Evolutionary conservation across 352 stramenopile genomes (phyloP).

Genomic region (Phytophthora hibernalis): DNA sequence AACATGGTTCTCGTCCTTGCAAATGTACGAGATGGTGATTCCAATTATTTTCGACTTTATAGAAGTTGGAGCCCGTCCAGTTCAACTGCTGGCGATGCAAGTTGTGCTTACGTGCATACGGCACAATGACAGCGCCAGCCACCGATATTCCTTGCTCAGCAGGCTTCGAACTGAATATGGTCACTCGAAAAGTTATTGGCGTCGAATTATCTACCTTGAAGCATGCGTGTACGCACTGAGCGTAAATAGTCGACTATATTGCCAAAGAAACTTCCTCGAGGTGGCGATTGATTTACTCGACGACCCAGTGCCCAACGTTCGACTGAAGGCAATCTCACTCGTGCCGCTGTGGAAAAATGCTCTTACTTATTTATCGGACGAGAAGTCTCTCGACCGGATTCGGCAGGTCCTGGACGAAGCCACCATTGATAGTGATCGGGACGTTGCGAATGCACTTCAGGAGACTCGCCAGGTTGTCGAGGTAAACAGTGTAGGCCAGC

Average conservation of each 20-base stretch:
- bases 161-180: slow-evolving; percentile 77
- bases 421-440: slow-evolving; percentile 66
- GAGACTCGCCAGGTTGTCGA: slow-evolving; percentile 62
- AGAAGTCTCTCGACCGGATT: slow-evolving; percentile 81
- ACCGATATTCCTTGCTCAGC: slow-evolving; percentile 76
- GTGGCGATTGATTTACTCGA: slow-evolving; percentile 80
- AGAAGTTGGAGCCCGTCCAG: slow-evolving; percentile 75
- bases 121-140: slow-evolving; percentile 67
- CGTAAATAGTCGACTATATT: slow-evolving; percentile 82
- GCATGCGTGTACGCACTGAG: slow-evolving; percentile 64
- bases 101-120: slow-evolving; percentile 75
- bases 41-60: slow-evolving; percentile 83
- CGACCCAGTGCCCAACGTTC: slow-evolving; percentile 77
- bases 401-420: slow-evolving; percentile 69
- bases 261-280: slow-evolving; percentile 76
- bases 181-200: slow-evolving; percentile 78
- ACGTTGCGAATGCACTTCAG: slow-evolving; percentile 59
- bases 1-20: slow-evolving; percentile 58
- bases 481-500: slow-evolving; percentile 38
- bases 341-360: slow-evolving; percentile 73
- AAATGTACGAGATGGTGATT: slow-evolving; percentile 80
- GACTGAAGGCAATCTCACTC: slow-evolving; percentile 71
- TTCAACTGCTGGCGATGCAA: slow-evolving; percentile 73
- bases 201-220: slow-evolving; percentile 77
- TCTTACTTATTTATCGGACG: slow-evolving; percentile 60